A percentile compares a stretch with the other conserved stretches of the same genome.
phyloP scores from a whole-genome alignment of 2,329 filamentous ascomycete genomes.

The Cucurbitaria berberidis region DNA sequence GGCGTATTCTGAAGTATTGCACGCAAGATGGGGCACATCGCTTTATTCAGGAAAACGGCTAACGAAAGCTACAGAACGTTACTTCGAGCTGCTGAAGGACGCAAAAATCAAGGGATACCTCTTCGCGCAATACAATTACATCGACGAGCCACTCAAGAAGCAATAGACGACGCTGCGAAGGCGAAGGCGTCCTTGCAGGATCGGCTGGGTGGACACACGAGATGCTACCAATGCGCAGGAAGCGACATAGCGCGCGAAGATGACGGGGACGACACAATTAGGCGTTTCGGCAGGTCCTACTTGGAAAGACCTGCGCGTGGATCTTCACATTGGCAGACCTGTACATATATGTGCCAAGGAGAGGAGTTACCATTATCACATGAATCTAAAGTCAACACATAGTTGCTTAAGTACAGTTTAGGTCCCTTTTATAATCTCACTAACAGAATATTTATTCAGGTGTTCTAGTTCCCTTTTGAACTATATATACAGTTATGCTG shows the following conservation, averaged over 20 bases:
- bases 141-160: conserved; percentile 51
- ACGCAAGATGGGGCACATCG: neutral
- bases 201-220: neutral
- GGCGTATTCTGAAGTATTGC: neutral
- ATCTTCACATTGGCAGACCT: conserved; percentile 28
- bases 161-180: conserved; percentile 10
- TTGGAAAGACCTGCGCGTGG: conserved; percentile 15
- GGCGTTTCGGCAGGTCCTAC: conserved; percentile 16
- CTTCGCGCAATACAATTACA: conserved; percentile 80
- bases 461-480: neutral
- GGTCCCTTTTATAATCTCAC: neutral
- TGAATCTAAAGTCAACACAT: conserved; percentile 3
- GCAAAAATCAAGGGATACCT: conserved; percentile 80
- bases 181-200: neutral
- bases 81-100: conserved; percentile 77
- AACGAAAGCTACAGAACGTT: conserved; percentile 67
- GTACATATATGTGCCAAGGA: conserved; percentile 39
- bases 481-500: neutral
- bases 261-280: conserved; percentile 11
- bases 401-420: conserved; percentile 10
- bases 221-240: conserved; percentile 1
- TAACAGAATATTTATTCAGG: neutral
- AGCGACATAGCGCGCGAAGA: conserved; percentile 10
- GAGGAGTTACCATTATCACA: conserved; percentile 5
- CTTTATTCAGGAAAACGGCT: conserved; percentile 17